Evolutionary conservation across 2,329 filamentous ascomycete species (phyloP).

Genomic region (Neopestalotiopsis sp.): DNA sequence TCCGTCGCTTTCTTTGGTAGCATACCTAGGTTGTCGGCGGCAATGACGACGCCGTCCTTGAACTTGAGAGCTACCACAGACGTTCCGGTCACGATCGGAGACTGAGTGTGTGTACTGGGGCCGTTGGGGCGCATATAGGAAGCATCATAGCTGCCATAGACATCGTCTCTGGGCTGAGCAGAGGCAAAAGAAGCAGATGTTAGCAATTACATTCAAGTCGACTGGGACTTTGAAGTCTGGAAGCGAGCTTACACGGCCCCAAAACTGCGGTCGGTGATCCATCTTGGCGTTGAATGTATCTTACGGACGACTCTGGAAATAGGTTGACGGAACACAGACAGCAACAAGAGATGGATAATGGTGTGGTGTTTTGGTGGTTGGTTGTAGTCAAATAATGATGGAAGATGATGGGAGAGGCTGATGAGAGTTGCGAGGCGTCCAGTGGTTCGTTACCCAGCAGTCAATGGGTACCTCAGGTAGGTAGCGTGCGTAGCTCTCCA

Average conservation of each 20-base stretch:
- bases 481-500: background rate
- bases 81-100: slow-evolving; percentile 93
- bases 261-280: slow-evolving; percentile 76
- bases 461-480: background rate
- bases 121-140: slow-evolving; percentile 76
- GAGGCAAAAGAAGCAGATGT: slow-evolving; percentile 3
- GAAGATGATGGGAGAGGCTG: slow-evolving; percentile 13
- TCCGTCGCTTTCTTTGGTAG: slow-evolving; percentile 4
- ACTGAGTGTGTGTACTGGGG: slow-evolving; percentile 87
- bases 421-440: slow-evolving; percentile 4
- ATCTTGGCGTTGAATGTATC: slow-evolving; percentile 43
- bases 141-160: slow-evolving; percentile 92
- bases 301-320: slow-evolving; percentile 11
- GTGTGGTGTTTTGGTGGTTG: slow-evolving; percentile 19
- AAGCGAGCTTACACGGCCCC: slow-evolving; percentile 67
- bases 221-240: slow-evolving; percentile 8
- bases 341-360: background rate
- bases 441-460: too few relatives aligned
- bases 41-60: slow-evolving; percentile 94
- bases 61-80: slow-evolving; percentile 96
- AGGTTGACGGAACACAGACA: background rate
- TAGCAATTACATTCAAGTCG: slow-evolving; percentile 26
- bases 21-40: slow-evolving; percentile 92
- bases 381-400: slow-evolving; percentile 19
- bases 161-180: slow-evolving; percentile 87